Evolutionary conservation across 805 yeast genomes (phyloP), one percentile per base, ranked within the genome.

Genomic region (Spathaspora passalidarum): DNA sequence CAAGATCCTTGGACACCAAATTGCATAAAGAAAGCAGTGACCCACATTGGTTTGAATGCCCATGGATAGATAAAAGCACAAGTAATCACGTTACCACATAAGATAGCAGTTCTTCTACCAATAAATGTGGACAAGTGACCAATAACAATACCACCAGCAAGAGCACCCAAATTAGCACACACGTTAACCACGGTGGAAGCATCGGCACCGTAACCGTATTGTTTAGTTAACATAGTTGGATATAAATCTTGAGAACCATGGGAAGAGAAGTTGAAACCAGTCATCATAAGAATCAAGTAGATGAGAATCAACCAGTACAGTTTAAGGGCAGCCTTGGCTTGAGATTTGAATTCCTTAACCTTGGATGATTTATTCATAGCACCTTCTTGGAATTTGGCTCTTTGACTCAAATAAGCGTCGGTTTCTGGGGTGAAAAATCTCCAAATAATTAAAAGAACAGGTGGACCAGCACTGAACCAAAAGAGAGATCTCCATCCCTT

Each of bases 181-280:
- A 75, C 73, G 66, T 79, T 79, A 40, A 83, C 79, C 14, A 81
- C 83, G 0, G 89, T 82, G 25, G 75, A 62, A 16, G 71, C 66
- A 57, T 84, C 66, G 2, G 59, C 52, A 20, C 74, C 58, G 50
- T 74, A 73, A 9, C 60, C 68, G 23, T 79, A 68, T 59, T 84
- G 88, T 19, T 69, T 71, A 20, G 71, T 68, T 41, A 85, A 66
- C 66, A 81, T 68, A 1, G 88, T 81, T 32, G 89, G 88, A 62
- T 76, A 82, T 57, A 85, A 66, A 61, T 85, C 92, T 64, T 85
- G 90, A 5, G 88, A 79, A 1, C 88, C 88, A 54, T 85, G 92
- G 7, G 87, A 77, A 67, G 78, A 75, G 66, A 83, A 85, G 63
- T 84, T 84, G 72, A 82, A 80, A 16, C 84, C 86, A 16, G 86